Conservation (phyloP, 805 yeast genomes). For the Cyberlindnera sargentensis region DNA sequence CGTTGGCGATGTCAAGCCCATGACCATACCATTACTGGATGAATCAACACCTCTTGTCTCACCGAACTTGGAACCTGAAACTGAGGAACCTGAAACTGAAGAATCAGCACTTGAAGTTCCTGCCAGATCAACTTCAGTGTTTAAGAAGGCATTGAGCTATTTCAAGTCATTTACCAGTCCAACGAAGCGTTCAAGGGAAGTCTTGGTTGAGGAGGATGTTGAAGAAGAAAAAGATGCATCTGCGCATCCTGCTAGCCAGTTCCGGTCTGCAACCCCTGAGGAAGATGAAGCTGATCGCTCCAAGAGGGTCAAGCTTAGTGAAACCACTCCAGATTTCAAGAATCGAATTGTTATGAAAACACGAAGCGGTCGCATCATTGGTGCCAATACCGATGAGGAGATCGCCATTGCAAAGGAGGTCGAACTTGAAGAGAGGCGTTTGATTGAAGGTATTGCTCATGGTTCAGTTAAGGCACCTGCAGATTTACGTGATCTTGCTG, state of each 20-base stretch:
- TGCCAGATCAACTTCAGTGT: not conserved
- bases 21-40: not conserved
- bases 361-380: constrained; percentile 25
- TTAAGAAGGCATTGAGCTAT: not conserved
- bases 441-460: constrained; percentile 17
- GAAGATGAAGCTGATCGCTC: not conserved
- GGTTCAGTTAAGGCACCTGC: constrained; percentile 8
- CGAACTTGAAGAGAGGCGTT: constrained; percentile 15
- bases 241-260: no score
- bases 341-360: constrained; percentile 24
- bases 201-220: not conserved
- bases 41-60: not conserved
- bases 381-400: constrained; percentile 23
- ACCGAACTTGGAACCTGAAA: no score
- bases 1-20: no score
- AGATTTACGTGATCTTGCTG: constrained; percentile 10
- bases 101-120: not conserved
- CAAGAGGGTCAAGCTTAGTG: constrained; percentile 4
- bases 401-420: constrained; percentile 17
- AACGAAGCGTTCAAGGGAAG: constrained; percentile 1
- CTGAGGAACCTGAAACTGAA: not conserved
- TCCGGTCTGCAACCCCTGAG: no score
- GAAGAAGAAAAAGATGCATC: not conserved
- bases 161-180: not conserved
- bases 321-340: not conserved